Evolutionary conservation across 441 rosid species (phyloP).

Genomic region (Adansonia gregorii): DNA sequence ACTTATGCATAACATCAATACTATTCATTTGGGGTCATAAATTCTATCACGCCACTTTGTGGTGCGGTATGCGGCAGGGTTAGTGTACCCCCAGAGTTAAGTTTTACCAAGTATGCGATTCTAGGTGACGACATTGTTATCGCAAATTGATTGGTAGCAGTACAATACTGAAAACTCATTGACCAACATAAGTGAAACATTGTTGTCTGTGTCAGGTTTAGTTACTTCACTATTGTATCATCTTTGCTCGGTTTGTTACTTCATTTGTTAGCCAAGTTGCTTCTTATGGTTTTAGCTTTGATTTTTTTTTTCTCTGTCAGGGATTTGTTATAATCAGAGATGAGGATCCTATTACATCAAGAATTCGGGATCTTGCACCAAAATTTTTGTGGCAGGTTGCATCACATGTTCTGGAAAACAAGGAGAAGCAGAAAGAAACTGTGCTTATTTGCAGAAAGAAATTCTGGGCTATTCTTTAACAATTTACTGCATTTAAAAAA

Average conservation of each 20-base stretch:
- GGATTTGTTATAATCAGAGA: constrained; percentile 82
- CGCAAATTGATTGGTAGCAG: too few species aligned
- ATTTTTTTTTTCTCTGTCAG: constrained; percentile 43
- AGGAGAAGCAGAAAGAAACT: constrained; percentile 58
- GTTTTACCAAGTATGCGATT: too few species aligned
- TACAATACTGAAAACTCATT: too few species aligned
- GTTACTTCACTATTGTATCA: too few species aligned
- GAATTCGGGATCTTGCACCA: constrained; percentile 65
- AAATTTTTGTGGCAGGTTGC: constrained; percentile 80
- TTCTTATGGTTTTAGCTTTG: neutral
- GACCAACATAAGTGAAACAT: too few species aligned
- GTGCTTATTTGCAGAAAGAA: constrained; percentile 81
- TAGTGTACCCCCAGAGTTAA: too few species aligned
- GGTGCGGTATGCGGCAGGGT: too few species aligned
- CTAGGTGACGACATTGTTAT: too few species aligned
- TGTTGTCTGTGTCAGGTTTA: neutral
- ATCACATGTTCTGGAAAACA: constrained; percentile 56
- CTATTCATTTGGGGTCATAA: too few species aligned
- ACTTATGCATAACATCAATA: too few species aligned
- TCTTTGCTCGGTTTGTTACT: neutral
- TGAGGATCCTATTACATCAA: constrained; percentile 55
- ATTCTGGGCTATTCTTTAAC: constrained; percentile 69
- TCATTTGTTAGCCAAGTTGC: neutral
- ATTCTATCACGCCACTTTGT: too few species aligned
- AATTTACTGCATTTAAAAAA: too few species aligned